A percentile compares a stretch with the other conserved stretches of the same genome.
Conservation (phyloP, 1,284 basidiomycete genomes). For the Ceraceosorus bombacis region DNA sequence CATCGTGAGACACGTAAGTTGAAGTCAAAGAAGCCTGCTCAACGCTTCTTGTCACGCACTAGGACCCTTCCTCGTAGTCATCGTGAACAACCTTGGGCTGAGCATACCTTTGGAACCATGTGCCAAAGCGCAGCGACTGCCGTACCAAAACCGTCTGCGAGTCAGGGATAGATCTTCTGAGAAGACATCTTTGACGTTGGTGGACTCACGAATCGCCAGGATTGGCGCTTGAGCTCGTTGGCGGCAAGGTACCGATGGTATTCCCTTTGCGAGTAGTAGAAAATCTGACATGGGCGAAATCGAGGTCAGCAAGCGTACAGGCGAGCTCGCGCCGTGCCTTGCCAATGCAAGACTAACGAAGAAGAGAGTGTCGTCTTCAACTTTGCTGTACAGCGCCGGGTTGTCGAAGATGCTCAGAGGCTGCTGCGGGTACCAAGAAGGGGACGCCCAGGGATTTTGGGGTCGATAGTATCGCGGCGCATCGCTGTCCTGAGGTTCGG, state of each 20-base stretch:
- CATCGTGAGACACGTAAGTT: background rate
- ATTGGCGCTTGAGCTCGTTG: slow-evolving; percentile 92
- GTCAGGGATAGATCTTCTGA: background rate
- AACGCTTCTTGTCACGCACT: slow-evolving; percentile 11
- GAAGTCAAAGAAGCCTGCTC: too few species aligned
- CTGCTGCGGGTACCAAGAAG: slow-evolving; percentile 89
- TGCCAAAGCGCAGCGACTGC: slow-evolving; percentile 88
- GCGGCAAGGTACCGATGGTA: slow-evolving; percentile 98
- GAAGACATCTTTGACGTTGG: background rate
- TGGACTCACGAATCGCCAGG: slow-evolving; percentile 71
- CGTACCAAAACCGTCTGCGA: background rate
- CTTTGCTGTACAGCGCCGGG: slow-evolving; percentile 76
- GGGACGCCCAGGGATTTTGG: slow-evolving; percentile 80
- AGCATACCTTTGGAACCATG: slow-evolving; percentile 98
- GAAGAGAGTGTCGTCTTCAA: slow-evolving; percentile 95
- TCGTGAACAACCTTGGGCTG: slow-evolving; percentile 99
- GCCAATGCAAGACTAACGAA: slow-evolving; percentile 52
- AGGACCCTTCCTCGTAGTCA: slow-evolving; percentile 96
- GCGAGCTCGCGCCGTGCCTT: background rate
- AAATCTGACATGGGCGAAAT: slow-evolving; percentile 54
- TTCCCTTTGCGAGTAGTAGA: slow-evolving; percentile 94
- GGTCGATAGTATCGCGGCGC: slow-evolving; percentile 80
- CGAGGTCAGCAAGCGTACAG: too few species aligned
- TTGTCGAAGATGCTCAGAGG: slow-evolving; percentile 75
- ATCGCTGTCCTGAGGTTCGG: slow-evolving; percentile 74